Evolutionary conservation across 768 basidiomycete genomes (phyloP).

Genomic region (Hypsizygus marmoreus): DNA sequence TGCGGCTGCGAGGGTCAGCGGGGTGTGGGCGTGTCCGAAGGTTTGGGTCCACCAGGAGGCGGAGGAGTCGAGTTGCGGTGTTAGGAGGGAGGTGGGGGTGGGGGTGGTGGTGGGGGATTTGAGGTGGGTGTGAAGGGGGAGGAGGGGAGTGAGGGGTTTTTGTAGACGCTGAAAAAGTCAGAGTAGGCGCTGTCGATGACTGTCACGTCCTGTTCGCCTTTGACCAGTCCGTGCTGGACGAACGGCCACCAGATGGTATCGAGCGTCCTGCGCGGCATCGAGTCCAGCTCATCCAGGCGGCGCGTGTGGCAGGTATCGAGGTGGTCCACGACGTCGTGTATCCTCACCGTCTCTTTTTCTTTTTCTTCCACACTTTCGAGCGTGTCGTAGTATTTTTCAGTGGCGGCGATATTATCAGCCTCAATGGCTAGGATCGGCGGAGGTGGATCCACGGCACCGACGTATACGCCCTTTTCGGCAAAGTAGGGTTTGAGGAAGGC

Average conservation of each 20-base stretch:
- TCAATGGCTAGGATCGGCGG: slow-evolving; percentile 49
- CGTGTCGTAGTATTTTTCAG: slow-evolving; percentile 73
- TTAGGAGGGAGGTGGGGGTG: slow-evolving; percentile 29
- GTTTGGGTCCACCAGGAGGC: slow-evolving; percentile 99
- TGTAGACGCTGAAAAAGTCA: slow-evolving; percentile 83
- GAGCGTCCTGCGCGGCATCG: slow-evolving; percentile 77
- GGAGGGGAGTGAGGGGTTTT: slow-evolving; percentile 25
- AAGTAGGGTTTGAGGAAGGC: slow-evolving; percentile 85
- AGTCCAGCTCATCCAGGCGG: slow-evolving; percentile 73
- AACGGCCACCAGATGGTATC: slow-evolving; percentile 96
- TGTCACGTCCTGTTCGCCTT: slow-evolving; percentile 71
- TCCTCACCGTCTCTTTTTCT: slow-evolving; percentile 31
- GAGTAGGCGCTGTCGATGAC: slow-evolving; percentile 89
- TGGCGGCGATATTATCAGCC: slow-evolving; percentile 47
- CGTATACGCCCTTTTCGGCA: slow-evolving; percentile 62
- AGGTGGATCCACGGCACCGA: slow-evolving; percentile 57
- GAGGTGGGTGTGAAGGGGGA: slow-evolving; percentile 53
- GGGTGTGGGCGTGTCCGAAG: slow-evolving; percentile 78
- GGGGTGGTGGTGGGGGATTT: slow-evolving; percentile 77
- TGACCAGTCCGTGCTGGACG: slow-evolving; percentile 82
- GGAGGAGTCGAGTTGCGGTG: slow-evolving; percentile 81
- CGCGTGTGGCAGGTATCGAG: slow-evolving; percentile 63
- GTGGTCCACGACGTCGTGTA: slow-evolving; percentile 52
- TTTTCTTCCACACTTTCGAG: slow-evolving; percentile 34
- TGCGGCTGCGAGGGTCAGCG: slow-evolving; percentile 84